Conservation (phyloP, 1,139 yeast species). For the Candida gigantensis region DNA sequence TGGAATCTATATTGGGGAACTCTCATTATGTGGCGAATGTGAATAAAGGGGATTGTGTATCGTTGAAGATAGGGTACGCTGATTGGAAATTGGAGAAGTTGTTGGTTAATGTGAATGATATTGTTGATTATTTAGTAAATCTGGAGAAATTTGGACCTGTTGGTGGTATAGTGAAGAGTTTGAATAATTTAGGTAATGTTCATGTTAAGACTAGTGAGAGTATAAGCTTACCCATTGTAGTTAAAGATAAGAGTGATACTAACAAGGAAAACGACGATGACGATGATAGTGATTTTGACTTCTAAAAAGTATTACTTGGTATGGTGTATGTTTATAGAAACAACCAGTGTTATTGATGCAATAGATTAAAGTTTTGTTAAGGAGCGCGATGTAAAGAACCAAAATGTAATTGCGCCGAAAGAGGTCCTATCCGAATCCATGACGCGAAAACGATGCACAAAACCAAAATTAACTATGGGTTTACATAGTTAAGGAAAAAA, state of each 20-base stretch:
- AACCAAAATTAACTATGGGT: too few relatives aligned
- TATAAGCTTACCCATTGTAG: constrained; percentile 51
- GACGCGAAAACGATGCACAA: too few relatives aligned
- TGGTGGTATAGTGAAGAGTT: constrained; percentile 55
- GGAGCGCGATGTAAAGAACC: too few relatives aligned
- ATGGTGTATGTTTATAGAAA: too few relatives aligned
- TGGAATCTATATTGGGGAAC: constrained; percentile 60
- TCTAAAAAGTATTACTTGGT: too few relatives aligned
- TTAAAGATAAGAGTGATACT: constrained; percentile 11
- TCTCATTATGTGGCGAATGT: constrained; percentile 60
- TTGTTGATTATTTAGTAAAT: constrained; percentile 51
- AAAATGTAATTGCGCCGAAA: too few relatives aligned
- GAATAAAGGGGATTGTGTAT: constrained; percentile 49
- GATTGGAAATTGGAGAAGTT: constrained; percentile 46
- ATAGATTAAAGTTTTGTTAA: too few relatives aligned
- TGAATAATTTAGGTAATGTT: constrained; percentile 47
- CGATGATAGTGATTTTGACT: constrained; percentile 33
- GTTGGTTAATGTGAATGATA: constrained; percentile 55
- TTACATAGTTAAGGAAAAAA: too few relatives aligned
- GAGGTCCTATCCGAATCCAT: too few relatives aligned
- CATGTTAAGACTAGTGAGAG: constrained; percentile 66
- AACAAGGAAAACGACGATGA: constrained; percentile 14
- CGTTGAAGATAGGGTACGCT: constrained; percentile 55
- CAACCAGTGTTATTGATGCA: too few relatives aligned
- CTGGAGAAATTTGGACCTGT: constrained; percentile 47